A percentile compares a stretch with the other conserved stretches of the same genome.
These are phyloP conservation scores for Sequoia sempervirens DNA, from an alignment of 75 land plant genomes.

Conservation along the genomic window DNA sequence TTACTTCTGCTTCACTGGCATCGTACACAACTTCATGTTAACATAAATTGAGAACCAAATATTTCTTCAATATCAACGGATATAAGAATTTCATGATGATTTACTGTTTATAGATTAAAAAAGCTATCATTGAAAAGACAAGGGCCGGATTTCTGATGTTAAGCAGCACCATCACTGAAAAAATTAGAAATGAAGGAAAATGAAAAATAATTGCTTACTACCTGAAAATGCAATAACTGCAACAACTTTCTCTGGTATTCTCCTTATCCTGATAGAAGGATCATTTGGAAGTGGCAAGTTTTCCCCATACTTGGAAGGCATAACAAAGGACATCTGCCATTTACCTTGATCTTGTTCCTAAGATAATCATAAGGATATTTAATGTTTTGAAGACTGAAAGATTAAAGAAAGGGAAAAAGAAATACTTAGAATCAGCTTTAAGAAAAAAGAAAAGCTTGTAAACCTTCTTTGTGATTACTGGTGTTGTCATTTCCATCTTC, in stretches of 20 bases:
- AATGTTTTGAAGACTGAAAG: not conserved
- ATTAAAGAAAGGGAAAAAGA: not conserved
- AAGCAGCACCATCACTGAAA: not conserved
- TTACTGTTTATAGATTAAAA: not conserved
- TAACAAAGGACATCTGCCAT: slow-evolving; percentile 94
- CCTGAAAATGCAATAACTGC: slow-evolving; percentile 88
- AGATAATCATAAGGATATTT: not conserved
- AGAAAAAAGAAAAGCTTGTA: not conserved
- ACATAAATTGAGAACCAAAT: not conserved
- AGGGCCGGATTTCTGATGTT: not conserved
- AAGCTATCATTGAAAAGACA: not conserved
- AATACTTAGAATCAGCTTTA: not conserved
- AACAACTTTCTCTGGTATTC: slow-evolving; percentile 59
- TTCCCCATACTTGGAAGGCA: slow-evolving; percentile 89
- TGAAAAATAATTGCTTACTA: slow-evolving; percentile 10
- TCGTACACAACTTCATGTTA: not conserved
- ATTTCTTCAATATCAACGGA: not conserved
- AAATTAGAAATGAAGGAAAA: not conserved
- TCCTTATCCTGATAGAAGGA: slow-evolving; percentile 55
- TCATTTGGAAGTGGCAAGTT: slow-evolving; percentile 72
- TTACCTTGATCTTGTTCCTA: slow-evolving; percentile 39
- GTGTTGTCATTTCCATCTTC: slow-evolving; percentile 98
- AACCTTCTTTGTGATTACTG: slow-evolving; percentile 76
- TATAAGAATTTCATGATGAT: not conserved
- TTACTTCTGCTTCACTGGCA: not conserved